Conservation (phyloP, 495 filamentous ascomycete genomes). For the Penicillium verhagenii region DNA sequence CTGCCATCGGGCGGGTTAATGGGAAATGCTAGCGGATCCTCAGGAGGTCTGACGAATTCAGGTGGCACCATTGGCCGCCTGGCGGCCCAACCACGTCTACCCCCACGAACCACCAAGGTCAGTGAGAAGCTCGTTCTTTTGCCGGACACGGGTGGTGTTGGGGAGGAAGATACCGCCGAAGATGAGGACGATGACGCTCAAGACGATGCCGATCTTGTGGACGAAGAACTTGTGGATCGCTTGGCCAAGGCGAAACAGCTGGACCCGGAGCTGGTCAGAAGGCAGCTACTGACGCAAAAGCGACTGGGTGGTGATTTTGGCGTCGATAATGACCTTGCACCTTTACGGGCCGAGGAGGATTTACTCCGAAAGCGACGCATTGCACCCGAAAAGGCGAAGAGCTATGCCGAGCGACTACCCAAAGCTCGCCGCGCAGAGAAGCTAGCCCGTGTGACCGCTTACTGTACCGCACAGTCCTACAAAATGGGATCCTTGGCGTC, state of each 20-base stretch:
- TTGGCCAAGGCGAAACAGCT: conserved; percentile 37
- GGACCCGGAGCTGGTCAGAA: conserved; percentile 39
- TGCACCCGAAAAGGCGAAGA: conserved; percentile 69
- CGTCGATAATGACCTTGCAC: conserved; percentile 63
- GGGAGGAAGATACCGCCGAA: conserved; percentile 19
- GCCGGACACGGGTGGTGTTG: conserved; percentile 66
- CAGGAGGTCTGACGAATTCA: conserved; percentile 19
- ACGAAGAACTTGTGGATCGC: conserved; percentile 43
- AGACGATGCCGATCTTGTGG: conserved; percentile 45
- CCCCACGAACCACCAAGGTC: conserved; percentile 83
- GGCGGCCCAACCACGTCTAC: conserved; percentile 70
- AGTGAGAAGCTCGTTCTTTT: conserved; percentile 95
- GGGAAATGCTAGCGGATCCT: conserved; percentile 26
- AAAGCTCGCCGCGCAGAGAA: conserved; percentile 86
- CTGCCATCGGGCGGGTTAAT: conserved; percentile 32
- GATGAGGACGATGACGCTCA: conserved; percentile 22
- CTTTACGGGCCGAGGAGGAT: conserved; percentile 79
- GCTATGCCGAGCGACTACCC: conserved; percentile 90
- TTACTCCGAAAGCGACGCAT: conserved; percentile 59
- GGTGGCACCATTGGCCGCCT: conserved; percentile 37
- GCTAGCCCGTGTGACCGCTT: conserved; percentile 86
- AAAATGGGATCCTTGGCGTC: conserved; percentile 81
- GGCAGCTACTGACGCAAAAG: conserved; percentile 36
- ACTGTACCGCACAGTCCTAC: conserved; percentile 92
- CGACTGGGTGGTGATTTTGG: conserved; percentile 49